A percentile compares a stretch with the other conserved stretches of the same genome.
These are phyloP conservation scores for Lentinula aciculospora DNA, from an alignment of 768 basidiomycete species.

Conservation along the genomic window DNA sequence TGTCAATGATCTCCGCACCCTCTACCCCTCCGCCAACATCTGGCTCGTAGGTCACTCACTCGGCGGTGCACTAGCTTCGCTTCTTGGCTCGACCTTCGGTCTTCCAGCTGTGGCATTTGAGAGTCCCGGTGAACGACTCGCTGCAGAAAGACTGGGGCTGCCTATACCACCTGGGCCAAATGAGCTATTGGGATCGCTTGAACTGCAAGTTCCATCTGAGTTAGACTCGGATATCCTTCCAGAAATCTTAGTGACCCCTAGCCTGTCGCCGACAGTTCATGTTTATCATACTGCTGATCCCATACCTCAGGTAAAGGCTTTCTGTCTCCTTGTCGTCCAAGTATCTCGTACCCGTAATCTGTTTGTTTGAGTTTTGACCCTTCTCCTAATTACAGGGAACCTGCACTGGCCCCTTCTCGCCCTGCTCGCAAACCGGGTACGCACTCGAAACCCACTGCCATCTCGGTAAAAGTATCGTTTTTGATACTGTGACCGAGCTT, in stretches of 20 bases:
- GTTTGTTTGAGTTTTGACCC: too few species aligned
- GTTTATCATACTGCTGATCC: constrained; percentile 93
- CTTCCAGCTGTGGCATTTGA: constrained; percentile 89
- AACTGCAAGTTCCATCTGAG: neutral
- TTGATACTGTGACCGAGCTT: constrained; percentile 79
- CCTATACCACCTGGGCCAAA: constrained; percentile 49
- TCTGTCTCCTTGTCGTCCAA: neutral
- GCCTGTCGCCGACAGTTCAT: constrained; percentile 39
- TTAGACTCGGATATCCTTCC: neutral
- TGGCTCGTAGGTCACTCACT: constrained; percentile 91
- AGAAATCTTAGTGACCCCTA: neutral
- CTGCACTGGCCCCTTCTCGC: constrained; percentile 70
- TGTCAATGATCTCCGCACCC: constrained; percentile 76
- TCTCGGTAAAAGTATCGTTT: constrained; percentile 80
- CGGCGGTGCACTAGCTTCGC: constrained; percentile 83
- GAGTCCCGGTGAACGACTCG: constrained; percentile 69
- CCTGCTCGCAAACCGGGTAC: constrained; percentile 81
- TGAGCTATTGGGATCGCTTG: neutral
- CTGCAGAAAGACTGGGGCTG: constrained; percentile 80
- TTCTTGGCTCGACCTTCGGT: constrained; percentile 90
- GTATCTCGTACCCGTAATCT: too few species aligned
- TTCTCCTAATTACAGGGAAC: constrained; percentile 33
- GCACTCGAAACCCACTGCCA: constrained; percentile 88
- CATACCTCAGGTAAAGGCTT: constrained; percentile 54
- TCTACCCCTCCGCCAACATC: constrained; percentile 81